Percentiles rank a stretch among this genome's conserved stretches.
Evolutionary conservation across 2,329 filamentous ascomycete species (phyloP).

Genomic region (Ophiostoma pallidulum): DNA sequence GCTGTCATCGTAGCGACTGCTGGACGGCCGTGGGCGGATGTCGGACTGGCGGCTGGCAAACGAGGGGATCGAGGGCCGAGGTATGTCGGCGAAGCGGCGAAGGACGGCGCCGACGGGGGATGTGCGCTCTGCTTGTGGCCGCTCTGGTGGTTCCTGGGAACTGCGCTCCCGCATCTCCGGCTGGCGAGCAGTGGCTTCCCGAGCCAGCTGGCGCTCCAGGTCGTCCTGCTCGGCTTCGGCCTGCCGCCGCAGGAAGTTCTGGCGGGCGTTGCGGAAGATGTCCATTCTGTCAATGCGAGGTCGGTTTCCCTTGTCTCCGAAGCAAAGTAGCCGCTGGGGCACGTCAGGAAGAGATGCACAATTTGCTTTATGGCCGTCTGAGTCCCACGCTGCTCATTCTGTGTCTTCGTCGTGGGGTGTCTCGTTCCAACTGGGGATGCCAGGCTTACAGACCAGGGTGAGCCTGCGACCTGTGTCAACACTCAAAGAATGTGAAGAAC

Average conservation of each 20-base stretch:
- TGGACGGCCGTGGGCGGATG: conserved; percentile 18
- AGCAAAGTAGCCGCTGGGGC: no score
- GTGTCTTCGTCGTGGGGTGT: no score
- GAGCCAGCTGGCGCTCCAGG: conserved; percentile 19
- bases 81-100: conserved; percentile 19
- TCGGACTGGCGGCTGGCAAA: conserved; percentile 18
- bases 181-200: background rate
- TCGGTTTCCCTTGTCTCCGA: no score
- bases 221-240: conserved; percentile 16
- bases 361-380: background rate
- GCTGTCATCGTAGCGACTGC: conserved; percentile 15
- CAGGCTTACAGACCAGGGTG: no score
- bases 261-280: conserved; percentile 15
- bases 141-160: conserved; percentile 5
- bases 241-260: conserved; percentile 15
- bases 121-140: background rate
- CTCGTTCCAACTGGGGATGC: no score
- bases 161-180: conserved; percentile 22
- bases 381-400: background rate
- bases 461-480: no score
- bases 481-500: no score
- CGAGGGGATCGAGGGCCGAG: conserved; percentile 22
- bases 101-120: conserved; percentile 17
- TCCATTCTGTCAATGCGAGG: conserved; percentile 12
- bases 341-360: no score